These are phyloP conservation scores for Mycosphaerella arachidis DNA, from an alignment of 2,329 filamentous ascomycete genomes.

Conservation along the genomic window DNA sequence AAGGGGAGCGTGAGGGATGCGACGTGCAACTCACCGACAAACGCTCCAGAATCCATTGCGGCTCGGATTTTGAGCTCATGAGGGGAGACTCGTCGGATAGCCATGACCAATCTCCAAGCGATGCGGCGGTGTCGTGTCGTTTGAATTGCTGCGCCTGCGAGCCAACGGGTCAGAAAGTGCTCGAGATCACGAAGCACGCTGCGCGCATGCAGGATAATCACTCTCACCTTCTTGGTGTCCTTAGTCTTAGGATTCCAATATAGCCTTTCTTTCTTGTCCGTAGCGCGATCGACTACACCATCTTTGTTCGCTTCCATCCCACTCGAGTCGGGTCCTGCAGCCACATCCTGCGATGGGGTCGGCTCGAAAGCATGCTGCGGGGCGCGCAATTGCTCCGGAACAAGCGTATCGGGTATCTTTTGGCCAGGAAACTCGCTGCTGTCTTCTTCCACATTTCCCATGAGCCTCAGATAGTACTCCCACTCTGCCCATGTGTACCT, in stretches of 20 bases:
- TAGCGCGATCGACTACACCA: slow-evolving; percentile 23
- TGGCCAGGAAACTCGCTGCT: slow-evolving; percentile 23
- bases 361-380: not conserved
- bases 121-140: slow-evolving; percentile 19
- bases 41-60: slow-evolving; percentile 68
- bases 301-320: slow-evolving; percentile 13
- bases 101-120: slow-evolving; percentile 61
- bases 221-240: slow-evolving; percentile 10
- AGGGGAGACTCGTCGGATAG: slow-evolving; percentile 64
- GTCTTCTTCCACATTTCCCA: slow-evolving; percentile 44
- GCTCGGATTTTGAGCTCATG: slow-evolving; percentile 64
- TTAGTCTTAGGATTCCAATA: slow-evolving; percentile 10
- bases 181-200: not conserved
- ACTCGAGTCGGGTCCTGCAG: not conserved
- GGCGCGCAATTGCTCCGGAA: not conserved
- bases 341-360: not conserved
- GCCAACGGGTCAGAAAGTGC: not conserved
- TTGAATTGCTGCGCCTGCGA: not conserved
- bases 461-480: slow-evolving; percentile 47
- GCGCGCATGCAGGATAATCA: not conserved
- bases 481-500: slow-evolving; percentile 39
- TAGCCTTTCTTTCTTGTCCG: slow-evolving; percentile 12
- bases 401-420: not conserved
- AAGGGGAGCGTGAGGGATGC: not conserved
- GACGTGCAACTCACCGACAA: slow-evolving; percentile 41